Conservation (phyloP, 129 eudicot genomes). For the Lactuca saligna region DNA sequence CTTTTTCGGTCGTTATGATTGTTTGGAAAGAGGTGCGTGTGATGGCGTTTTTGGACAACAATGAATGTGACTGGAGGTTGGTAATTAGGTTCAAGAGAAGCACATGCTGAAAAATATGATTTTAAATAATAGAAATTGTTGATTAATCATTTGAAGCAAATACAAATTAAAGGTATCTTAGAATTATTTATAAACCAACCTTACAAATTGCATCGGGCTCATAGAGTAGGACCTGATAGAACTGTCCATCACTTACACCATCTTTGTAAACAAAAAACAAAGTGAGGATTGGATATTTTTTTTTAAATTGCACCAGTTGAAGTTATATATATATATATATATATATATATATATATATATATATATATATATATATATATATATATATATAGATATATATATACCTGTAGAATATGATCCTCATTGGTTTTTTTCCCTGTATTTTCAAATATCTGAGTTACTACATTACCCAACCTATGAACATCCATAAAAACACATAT, state of each 20-base stretch:
- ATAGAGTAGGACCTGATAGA: constrained; percentile 83
- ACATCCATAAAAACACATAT: too few relatives aligned
- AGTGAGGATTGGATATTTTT: neutral
- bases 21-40: constrained; percentile 77
- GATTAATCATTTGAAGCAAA: constrained; percentile 1
- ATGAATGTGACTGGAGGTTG: constrained; percentile 93
- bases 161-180: too few relatives aligned
- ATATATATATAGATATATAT: too few relatives aligned
- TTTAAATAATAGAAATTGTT: too few relatives aligned
- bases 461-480: neutral
- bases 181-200: constrained; percentile 37
- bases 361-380: too few relatives aligned
- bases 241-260: constrained; percentile 94
- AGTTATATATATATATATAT: too few relatives aligned
- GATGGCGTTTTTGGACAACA: constrained; percentile 95
- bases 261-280: constrained; percentile 49
- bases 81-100: constrained; percentile 76
- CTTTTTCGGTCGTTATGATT: constrained; percentile 67
- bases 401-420: constrained; percentile 89
- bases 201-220: constrained; percentile 98
- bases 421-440: constrained; percentile 84
- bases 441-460: constrained; percentile 7
- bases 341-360: too few relatives aligned
- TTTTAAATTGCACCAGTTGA: neutral
- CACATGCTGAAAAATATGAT: constrained; percentile 40